These are phyloP conservation scores for Pseudodiploospora longispora DNA, from an alignment of 2,329 filamentous ascomycete species.

Conservation along the genomic window DNA sequence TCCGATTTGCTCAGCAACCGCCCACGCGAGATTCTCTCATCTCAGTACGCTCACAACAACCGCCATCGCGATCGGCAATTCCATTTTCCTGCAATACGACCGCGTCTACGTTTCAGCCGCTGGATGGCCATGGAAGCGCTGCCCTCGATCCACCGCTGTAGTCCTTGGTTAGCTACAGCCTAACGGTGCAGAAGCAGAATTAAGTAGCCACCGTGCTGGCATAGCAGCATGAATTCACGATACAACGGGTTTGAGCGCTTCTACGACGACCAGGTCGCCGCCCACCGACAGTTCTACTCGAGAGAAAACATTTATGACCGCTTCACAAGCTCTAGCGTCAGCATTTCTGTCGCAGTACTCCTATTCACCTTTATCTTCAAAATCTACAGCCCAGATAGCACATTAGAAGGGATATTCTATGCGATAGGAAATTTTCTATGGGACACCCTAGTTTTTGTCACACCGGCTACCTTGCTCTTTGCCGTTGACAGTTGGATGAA, in stretches of 20 bases:
- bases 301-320: slow-evolving; percentile 21
- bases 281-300: slow-evolving; percentile 22
- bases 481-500: slow-evolving; percentile 47
- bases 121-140: slow-evolving; percentile 13
- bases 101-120: not conserved
- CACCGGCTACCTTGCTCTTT: slow-evolving; percentile 50
- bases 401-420: slow-evolving; percentile 19
- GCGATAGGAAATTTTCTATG: slow-evolving; percentile 42
- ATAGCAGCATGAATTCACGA: slow-evolving; percentile 27
- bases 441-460: slow-evolving; percentile 50
- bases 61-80: no score
- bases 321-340: slow-evolving; percentile 25
- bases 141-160: slow-evolving; percentile 6
- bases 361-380: slow-evolving; percentile 26
- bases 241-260: slow-evolving; percentile 24
- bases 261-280: slow-evolving; percentile 27
- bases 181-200: slow-evolving; percentile 7
- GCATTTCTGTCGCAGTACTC: slow-evolving; percentile 26
- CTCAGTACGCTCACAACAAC: not conserved
- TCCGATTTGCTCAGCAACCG: no score
- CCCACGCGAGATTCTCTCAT: no score
- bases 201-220: slow-evolving; percentile 12
- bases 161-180: slow-evolving; percentile 3
- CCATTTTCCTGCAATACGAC: not conserved
- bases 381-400: slow-evolving; percentile 23